phyloP scores from a whole-genome alignment of 129 eudicot genomes.

The Scalesia atractyloides region DNA sequence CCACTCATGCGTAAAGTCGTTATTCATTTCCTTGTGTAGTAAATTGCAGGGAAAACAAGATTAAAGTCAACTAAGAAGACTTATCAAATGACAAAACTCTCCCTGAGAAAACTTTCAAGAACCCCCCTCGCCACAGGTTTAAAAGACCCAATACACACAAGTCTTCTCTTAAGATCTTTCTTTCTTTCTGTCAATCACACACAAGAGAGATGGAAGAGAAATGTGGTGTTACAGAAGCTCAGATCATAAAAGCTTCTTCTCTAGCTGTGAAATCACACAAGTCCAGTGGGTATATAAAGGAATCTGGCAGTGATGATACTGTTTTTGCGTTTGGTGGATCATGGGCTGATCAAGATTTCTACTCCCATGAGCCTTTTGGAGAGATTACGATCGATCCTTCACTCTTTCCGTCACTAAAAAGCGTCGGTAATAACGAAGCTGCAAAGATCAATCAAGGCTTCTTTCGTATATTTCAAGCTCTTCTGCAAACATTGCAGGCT shows the following conservation, averaged over 20 bases:
- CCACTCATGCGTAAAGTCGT: too few species aligned
- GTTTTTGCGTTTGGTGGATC: conserved; percentile 70
- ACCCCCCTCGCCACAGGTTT: neutral
- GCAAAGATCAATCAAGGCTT: conserved; percentile 64
- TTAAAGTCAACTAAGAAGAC: neutral
- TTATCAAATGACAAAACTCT: conserved; percentile 16
- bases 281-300: conserved; percentile 26
- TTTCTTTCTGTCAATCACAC: neutral
- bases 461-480: conserved; percentile 45
- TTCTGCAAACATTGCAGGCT: conserved; percentile 34
- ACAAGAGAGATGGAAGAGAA: conserved; percentile 34
- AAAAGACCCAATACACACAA: neutral
- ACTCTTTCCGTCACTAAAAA: conserved; percentile 65
- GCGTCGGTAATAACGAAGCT: conserved; percentile 54
- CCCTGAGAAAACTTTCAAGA: conserved; percentile 6
- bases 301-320: conserved; percentile 26
- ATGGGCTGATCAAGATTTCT: conserved; percentile 59
- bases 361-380: conserved; percentile 54
- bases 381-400: conserved; percentile 45
- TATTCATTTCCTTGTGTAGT: too few species aligned
- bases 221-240: conserved; percentile 41
- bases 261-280: conserved; percentile 62
- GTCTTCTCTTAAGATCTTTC: conserved; percentile 8
- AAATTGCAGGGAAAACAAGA: neutral
- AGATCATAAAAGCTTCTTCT: conserved; percentile 54